A percentile compares a stretch with the other conserved stretches of the same genome.
Conservation (phyloP, 169 alveolate genomes). For the Plasmodium sp. region DNA sequence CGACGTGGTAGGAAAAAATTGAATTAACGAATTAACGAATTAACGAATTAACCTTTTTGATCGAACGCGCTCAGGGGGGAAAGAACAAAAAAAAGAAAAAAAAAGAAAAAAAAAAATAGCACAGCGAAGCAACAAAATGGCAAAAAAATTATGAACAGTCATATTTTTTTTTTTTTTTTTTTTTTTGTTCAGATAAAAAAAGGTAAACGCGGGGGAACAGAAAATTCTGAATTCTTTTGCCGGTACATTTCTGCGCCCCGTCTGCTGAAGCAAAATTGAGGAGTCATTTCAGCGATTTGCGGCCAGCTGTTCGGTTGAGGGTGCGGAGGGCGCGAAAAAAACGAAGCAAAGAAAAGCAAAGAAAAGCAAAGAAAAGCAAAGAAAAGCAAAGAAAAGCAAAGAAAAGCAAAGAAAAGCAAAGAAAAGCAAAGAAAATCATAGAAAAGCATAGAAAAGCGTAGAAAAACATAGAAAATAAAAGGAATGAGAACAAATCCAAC, state of each 20-base stretch:
- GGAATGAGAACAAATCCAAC: neutral
- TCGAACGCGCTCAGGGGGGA: neutral
- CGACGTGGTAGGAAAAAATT: neutral
- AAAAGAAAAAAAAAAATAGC: neutral
- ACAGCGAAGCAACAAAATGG: neutral
- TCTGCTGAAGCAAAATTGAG: neutral
- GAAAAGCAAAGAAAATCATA: too few species aligned
- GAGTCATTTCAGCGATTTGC: neutral
- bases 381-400: neutral
- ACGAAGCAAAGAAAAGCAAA: neutral
- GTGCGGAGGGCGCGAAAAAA: neutral
- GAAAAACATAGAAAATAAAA: too few species aligned
- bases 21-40: neutral
- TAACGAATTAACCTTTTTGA: neutral
- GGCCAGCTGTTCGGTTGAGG: neutral
- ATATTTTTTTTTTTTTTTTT: neutral
- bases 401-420: neutral
- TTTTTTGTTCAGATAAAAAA: neutral
- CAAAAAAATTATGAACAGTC: conserved; percentile 15
- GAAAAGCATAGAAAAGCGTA: neutral
- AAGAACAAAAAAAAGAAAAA: neutral
- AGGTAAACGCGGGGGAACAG: neutral
- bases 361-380: neutral
- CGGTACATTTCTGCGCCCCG: neutral
- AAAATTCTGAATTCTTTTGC: neutral